These are phyloP conservation scores for Staphylotrichum tortipilum DNA, from an alignment of 495 filamentous ascomycete genomes.

Conservation along the genomic window DNA sequence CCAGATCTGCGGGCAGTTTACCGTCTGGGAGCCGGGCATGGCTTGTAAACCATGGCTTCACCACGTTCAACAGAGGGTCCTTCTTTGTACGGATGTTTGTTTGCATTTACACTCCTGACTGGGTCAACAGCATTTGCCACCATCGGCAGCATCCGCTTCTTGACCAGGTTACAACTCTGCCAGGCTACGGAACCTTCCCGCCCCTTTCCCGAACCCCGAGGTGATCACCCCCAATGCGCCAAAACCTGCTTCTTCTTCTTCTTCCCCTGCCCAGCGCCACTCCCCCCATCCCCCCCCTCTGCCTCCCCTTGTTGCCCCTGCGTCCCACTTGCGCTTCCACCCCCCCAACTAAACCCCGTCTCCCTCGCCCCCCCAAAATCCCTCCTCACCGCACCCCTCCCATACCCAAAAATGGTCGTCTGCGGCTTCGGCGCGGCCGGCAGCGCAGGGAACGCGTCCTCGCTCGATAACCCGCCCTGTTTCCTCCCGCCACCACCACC, in stretches of 20 bases:
- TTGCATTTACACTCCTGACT: no score
- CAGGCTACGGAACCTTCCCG: no score
- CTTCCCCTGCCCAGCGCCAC: neutral
- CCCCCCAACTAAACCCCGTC: constrained; percentile 36
- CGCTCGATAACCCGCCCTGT: constrained; percentile 6
- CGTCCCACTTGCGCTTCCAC: neutral
- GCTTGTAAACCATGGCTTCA: no score
- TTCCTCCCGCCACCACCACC: neutral
- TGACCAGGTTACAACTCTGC: no score
- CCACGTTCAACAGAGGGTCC: no score
- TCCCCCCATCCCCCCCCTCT: constrained; percentile 21
- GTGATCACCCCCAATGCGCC: constrained; percentile 3
- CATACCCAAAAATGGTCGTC: constrained; percentile 72
- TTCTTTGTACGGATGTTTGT: no score
- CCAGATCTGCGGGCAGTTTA: no score
- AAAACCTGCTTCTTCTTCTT: constrained; percentile 10
- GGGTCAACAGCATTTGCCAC: no score
- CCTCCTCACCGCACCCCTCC: constrained; percentile 57
- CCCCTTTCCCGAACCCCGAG: neutral
- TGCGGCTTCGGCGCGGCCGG: constrained; percentile 70
- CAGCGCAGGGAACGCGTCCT: constrained; percentile 73
- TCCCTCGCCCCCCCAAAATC: constrained; percentile 43
- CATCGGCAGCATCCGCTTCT: no score
- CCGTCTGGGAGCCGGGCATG: no score
- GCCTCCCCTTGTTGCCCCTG: neutral